phyloP scores from a whole-genome alignment of 2,329 filamentous ascomycete species.

The Karstenula rhodostoma region DNA sequence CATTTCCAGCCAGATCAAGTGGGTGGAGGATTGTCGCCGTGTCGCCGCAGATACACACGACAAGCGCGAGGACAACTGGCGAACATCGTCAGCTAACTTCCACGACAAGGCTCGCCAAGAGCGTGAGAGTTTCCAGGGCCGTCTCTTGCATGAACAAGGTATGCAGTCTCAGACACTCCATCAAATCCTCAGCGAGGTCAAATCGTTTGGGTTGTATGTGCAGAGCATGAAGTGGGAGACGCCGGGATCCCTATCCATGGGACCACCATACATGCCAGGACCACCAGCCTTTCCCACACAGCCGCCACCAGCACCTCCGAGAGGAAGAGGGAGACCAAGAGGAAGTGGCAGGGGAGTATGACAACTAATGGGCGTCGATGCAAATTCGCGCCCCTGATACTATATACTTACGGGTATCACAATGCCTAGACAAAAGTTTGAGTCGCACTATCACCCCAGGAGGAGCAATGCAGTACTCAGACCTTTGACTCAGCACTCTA shows the following conservation, averaged over 20 bases:
- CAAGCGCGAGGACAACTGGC: slow-evolving; percentile 51
- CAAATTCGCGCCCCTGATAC: not conserved
- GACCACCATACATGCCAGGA: slow-evolving; percentile 23
- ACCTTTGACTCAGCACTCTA: not conserved
- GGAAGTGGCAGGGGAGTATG: slow-evolving; percentile 12
- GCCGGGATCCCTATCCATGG: slow-evolving; percentile 20
- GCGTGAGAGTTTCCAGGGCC: slow-evolving; percentile 46
- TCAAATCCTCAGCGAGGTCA: slow-evolving; percentile 39
- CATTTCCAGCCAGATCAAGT: slow-evolving; percentile 46
- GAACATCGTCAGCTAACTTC: slow-evolving; percentile 50
- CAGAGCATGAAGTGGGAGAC: slow-evolving; percentile 42
- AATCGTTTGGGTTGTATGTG: slow-evolving; percentile 32
- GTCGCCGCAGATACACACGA: slow-evolving; percentile 45
- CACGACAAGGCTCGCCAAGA: slow-evolving; percentile 48
- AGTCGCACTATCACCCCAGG: too few relatives aligned
- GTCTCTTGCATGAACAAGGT: slow-evolving; percentile 42
- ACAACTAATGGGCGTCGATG: slow-evolving; percentile 2
- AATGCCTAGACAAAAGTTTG: too few relatives aligned
- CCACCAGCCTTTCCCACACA: slow-evolving; percentile 9
- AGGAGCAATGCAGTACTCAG: not conserved
- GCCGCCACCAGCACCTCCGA: slow-evolving; percentile 3
- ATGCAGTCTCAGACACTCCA: slow-evolving; percentile 39
- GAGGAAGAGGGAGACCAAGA: slow-evolving; percentile 4
- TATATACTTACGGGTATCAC: not conserved
- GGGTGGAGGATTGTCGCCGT: slow-evolving; percentile 51